Evolutionary conservation across 768 basidiomycete species (phyloP).

Genomic region (Pholiota molesta): DNA sequence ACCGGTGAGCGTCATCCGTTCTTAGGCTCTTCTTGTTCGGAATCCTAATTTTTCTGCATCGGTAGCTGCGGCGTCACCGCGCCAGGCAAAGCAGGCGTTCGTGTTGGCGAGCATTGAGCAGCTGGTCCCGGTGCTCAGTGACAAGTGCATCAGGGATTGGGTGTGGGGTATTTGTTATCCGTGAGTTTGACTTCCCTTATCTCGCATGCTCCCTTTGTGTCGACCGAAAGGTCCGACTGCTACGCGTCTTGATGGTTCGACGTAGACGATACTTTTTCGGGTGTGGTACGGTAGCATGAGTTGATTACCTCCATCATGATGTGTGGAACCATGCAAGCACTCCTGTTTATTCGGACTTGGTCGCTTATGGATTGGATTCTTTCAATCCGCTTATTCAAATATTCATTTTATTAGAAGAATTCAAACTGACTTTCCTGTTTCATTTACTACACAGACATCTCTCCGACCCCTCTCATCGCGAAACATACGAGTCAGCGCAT

Average conservation of each 20-base stretch:
- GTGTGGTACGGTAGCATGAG: background rate
- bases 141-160: slow-evolving; percentile 51
- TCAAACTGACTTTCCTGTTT: background rate
- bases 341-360: no score
- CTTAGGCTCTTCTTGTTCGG: background rate
- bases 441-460: slow-evolving; percentile 51
- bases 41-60: slow-evolving; percentile 9
- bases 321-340: no score
- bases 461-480: slow-evolving; percentile 58
- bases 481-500: slow-evolving; percentile 87
- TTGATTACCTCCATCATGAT: background rate
- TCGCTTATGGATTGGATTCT: no score
- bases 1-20: slow-evolving; percentile 22
- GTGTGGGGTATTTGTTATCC: slow-evolving; percentile 68
- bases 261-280: no score
- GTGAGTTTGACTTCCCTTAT: slow-evolving; percentile 27
- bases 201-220: background rate
- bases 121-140: slow-evolving; percentile 62
- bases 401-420: no score
- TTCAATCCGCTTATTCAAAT: no score
- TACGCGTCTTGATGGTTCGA: background rate
- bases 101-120: slow-evolving; percentile 79
- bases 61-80: slow-evolving; percentile 25
- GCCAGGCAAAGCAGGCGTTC: slow-evolving; percentile 57
- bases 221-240: background rate